These are phyloP conservation scores for Anacardium occidentale DNA, from an alignment of 345 rosid species.

Conservation along the genomic window DNA sequence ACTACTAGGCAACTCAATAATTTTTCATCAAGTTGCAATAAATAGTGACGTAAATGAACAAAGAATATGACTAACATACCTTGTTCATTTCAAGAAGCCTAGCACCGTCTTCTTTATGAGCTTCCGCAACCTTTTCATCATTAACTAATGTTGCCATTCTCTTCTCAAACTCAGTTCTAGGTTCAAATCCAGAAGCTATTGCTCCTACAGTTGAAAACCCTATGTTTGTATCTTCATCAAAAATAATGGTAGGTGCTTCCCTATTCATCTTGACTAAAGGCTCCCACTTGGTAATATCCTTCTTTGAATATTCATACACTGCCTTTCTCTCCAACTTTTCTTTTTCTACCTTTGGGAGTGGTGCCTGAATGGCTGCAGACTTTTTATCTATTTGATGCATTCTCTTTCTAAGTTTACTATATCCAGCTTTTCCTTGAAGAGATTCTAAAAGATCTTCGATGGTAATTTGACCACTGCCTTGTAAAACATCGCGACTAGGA, in stretches of 20 bases:
- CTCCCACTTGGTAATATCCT: conserved; percentile 72
- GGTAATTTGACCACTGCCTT: conserved; percentile 58
- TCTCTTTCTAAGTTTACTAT: conserved; percentile 54
- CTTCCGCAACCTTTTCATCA: conserved; percentile 61
- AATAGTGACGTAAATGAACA: conserved; percentile 1
- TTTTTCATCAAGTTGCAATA: neutral
- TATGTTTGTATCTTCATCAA: conserved; percentile 63
- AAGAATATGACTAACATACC: conserved; percentile 34
- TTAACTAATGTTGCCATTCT: conserved; percentile 72
- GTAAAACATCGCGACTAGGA: conserved; percentile 78
- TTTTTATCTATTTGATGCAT: conserved; percentile 46
- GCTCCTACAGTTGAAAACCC: conserved; percentile 91
- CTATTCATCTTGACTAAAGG: conserved; percentile 78
- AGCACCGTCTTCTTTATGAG: conserved; percentile 81
- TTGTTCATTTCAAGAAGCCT: conserved; percentile 82
- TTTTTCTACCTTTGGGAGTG: conserved; percentile 65
- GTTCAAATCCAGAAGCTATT: conserved; percentile 87
- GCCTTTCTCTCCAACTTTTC: conserved; percentile 76
- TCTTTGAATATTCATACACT: conserved; percentile 55
- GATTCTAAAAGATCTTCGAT: conserved; percentile 66
- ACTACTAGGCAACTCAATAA: neutral
- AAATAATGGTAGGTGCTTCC: conserved; percentile 76
- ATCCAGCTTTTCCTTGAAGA: conserved; percentile 63
- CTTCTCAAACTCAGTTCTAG: conserved; percentile 90
- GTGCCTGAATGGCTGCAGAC: conserved; percentile 63